Evolutionary conservation across 2,329 filamentous ascomycete genomes (phyloP).

Genomic region (Phialophora expanda): DNA sequence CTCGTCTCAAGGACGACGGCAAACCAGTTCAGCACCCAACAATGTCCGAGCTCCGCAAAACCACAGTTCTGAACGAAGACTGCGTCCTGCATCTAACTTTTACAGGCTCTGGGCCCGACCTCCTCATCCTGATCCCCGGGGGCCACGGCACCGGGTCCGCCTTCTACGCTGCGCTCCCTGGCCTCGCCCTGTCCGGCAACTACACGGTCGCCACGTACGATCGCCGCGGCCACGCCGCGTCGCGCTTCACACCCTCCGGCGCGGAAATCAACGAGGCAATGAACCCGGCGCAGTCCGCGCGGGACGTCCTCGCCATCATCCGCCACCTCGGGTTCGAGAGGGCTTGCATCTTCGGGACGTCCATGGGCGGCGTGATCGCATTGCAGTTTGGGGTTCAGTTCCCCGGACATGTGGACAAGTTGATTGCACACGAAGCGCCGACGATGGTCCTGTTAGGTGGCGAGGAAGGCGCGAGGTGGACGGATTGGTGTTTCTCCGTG

Average conservation of each 20-base stretch:
- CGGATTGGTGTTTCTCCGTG: not conserved
- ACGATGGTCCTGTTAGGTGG: not conserved
- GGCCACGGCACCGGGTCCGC: not conserved
- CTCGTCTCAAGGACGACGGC: not conserved
- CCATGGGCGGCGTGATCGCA: constrained; percentile 7
- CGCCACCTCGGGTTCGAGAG: constrained; percentile 10
- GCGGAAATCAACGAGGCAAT: not conserved
- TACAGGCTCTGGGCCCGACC: not conserved
- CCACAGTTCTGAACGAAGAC: not conserved
- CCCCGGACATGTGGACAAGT: constrained; percentile 4
- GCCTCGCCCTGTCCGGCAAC: not conserved
- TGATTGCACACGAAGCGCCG: constrained; percentile 10
- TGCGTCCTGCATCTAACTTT: not conserved
- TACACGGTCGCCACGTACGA: constrained; percentile 16
- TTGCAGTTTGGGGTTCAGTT: constrained; percentile 10
- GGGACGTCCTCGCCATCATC: constrained; percentile 13
- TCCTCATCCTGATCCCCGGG: constrained; percentile 5
- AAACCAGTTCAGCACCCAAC: not conserved
- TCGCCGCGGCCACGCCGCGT: constrained; percentile 7
- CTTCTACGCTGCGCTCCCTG: not conserved
- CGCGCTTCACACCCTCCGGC: not conserved
- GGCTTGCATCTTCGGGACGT: constrained; percentile 12
- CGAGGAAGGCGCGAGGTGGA: not conserved
- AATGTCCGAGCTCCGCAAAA: not conserved
- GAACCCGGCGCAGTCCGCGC: constrained; percentile 12